A percentile compares a stretch with the other conserved stretches of the same genome.
These are phyloP conservation scores for Agrocybe chaxingu DNA, from an alignment of 768 basidiomycete genomes.

Conservation along the genomic window DNA sequence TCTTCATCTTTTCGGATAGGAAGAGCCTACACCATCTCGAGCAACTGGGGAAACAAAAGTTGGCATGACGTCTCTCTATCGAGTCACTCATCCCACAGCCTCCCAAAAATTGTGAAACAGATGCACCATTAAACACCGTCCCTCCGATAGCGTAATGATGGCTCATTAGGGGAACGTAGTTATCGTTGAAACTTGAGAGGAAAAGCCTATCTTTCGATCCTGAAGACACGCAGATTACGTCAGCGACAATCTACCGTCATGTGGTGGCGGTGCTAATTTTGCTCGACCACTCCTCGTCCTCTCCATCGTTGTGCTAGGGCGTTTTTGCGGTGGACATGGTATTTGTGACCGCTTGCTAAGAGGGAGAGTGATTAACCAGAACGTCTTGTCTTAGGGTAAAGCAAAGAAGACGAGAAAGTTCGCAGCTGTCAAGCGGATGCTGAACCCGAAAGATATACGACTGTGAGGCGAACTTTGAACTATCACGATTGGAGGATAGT, in stretches of 20 bases:
- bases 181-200: background rate
- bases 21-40: too few relatives aligned
- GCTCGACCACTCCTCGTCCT: constrained; percentile 1
- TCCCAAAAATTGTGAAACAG: constrained; percentile 14
- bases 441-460: constrained; percentile 91
- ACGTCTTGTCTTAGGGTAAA: constrained; percentile 54
- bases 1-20: background rate
- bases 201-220: constrained; percentile 1
- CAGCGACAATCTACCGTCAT: constrained; percentile 1
- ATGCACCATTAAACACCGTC: constrained; percentile 1
- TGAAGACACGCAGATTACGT: constrained; percentile 16
- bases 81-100: constrained; percentile 8
- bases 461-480: constrained; percentile 52
- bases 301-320: background rate
- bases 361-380: background rate
- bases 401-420: constrained; percentile 96
- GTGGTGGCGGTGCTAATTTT: constrained; percentile 23
- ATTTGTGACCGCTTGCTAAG: background rate
- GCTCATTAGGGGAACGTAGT: background rate
- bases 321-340: constrained; percentile 8
- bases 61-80: background rate
- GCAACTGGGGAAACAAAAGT: too few relatives aligned
- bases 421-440: constrained; percentile 87
- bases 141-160: background rate
- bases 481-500: background rate